Base-by-base conservation (phyloP, 2,329 filamentous ascomycete genomes). In the Scedosporium aurantiacum region DNA sequence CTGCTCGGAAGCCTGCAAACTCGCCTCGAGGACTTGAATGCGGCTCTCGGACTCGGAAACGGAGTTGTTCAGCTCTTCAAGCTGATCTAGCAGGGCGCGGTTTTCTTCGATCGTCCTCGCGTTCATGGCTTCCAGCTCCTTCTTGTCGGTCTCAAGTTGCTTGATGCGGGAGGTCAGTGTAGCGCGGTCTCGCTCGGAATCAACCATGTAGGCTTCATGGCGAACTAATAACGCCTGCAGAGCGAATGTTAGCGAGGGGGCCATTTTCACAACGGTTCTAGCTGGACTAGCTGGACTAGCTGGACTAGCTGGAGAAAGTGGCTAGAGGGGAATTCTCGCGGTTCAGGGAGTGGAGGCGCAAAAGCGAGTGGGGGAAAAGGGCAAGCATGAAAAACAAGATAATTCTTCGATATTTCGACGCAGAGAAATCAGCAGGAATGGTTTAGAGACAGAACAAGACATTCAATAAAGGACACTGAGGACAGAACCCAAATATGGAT, bases 181-280 rank as follows among this genome's bases (percentile, higher is more conserved):
- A 64, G 80, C 77, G 63, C 92, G 89, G 72, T 97, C 91, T 67
- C 86, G 85, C 78, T 96, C 91, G 63, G 92, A 91, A 73, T 96
- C 91, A 67, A 87, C 87, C 81, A 97, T 93, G 75, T 96, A 97
- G 63, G 89, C 86, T 78, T 97, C 92, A 82, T 99, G 92, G 68
- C 93, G 88, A 65, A 88, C 85, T 50, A 99, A 84, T 62, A 99
- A 81, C 63, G 91, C 91, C 94, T 97, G 86, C 63, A 88, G 74
- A 60, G 82, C 78, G 75, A 84, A 89, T 60, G 85, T 95, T 75
- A 95, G 88, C 76, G 81, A 52, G 62, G 58, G 60, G 41, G 58
- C 60, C 68, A 58, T 57, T 40, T 32, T 57, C 55, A 54, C 43
- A 23, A 47, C 43, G 10, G 21, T n/a, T 60, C 65, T 66, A 27